Evolutionary conservation across 805 yeast species (phyloP).

Genomic region (Danielozyma ontarioensis): DNA sequence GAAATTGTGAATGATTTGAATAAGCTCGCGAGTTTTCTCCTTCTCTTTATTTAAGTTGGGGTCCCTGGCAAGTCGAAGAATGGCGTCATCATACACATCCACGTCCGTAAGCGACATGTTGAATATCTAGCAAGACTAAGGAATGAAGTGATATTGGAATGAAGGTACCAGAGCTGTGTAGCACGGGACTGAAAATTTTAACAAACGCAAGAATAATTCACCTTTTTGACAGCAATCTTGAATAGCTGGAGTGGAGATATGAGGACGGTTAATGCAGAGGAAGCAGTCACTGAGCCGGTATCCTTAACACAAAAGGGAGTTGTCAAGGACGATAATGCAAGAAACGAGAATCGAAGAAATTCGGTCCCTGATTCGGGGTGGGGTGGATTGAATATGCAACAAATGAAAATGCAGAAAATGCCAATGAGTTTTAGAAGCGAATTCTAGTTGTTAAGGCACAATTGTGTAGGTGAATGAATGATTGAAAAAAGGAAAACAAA

Average conservation of each 20-base stretch:
- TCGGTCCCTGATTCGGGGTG: neutral
- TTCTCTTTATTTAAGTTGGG: slow-evolving; percentile 42
- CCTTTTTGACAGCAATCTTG: neutral
- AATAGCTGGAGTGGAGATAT: slow-evolving; percentile 3
- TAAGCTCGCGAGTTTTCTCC: slow-evolving; percentile 33
- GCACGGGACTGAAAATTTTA: neutral
- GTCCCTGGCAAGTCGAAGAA: slow-evolving; percentile 43
- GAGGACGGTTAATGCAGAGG: slow-evolving; percentile 19
- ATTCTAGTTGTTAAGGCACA: too few species aligned
- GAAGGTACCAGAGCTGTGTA: neutral
- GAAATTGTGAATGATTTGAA: slow-evolving; percentile 39
- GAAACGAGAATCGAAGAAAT: slow-evolving; percentile 6
- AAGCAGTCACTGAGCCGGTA: slow-evolving; percentile 7
- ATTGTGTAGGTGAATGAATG: slow-evolving; percentile 17
- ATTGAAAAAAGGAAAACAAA: too few species aligned
- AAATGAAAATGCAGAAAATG: neutral
- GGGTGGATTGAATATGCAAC: neutral
- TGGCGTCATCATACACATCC: slow-evolving; percentile 41
- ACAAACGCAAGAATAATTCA: neutral
- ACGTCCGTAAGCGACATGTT: slow-evolving; percentile 13
- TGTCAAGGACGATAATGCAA: slow-evolving; percentile 5
- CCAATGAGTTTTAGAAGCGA: slow-evolving; percentile 1
- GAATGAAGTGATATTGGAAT: neutral
- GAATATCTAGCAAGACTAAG: neutral
- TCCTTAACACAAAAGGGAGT: slow-evolving; percentile 15